Conservation (phyloP, 2,329 filamentous ascomycete genomes). For the Cladosporium velox region DNA sequence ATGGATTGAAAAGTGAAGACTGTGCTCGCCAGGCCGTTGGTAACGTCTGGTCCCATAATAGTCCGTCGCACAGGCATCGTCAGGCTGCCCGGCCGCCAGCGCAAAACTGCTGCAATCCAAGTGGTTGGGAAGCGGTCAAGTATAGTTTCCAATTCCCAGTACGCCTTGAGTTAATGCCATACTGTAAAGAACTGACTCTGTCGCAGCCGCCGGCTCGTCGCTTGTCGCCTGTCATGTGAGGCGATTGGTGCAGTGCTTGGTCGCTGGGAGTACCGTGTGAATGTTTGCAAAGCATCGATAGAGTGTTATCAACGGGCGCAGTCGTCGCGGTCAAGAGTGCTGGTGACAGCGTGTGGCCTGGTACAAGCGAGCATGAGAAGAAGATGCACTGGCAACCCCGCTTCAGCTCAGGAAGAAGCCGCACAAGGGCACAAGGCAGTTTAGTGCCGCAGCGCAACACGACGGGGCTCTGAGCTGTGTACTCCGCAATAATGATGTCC, state of each 20-base stretch:
- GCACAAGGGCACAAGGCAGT: background rate
- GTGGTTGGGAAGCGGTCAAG: constrained; percentile 8
- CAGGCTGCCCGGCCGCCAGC: background rate
- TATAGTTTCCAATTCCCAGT: background rate
- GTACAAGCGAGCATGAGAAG: background rate
- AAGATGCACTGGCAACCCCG: background rate
- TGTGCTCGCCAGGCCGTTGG: background rate
- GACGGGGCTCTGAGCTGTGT: background rate
- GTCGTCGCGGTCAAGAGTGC: background rate
- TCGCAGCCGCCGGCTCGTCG: background rate
- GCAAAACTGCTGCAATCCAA: background rate
- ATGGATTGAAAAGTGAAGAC: background rate
- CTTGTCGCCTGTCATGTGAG: background rate
- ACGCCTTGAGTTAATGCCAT: background rate
- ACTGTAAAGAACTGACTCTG: background rate
- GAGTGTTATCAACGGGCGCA: background rate
- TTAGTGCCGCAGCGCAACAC: background rate
- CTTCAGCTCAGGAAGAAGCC: background rate
- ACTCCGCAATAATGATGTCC: background rate
- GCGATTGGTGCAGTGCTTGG: background rate
- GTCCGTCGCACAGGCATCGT: background rate
- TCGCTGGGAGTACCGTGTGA: background rate
- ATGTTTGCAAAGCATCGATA: background rate
- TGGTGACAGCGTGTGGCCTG: background rate
- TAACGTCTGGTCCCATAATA: background rate